Evolutionary conservation across 768 basidiomycete genomes (phyloP).

Genomic region (Lyophyllum atratum): DNA sequence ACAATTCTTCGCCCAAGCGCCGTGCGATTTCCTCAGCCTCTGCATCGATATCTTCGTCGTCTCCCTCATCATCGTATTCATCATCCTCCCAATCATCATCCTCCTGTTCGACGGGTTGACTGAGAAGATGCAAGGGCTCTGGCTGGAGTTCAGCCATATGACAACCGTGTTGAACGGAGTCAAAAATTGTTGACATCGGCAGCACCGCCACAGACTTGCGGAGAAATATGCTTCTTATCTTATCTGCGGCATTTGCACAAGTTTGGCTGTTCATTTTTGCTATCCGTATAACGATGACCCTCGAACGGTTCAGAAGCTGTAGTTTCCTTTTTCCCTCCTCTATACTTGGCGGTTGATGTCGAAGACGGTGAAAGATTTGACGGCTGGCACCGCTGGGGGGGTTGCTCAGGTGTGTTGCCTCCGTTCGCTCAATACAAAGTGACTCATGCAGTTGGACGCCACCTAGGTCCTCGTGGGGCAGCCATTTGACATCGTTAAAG

Average conservation of each 20-base stretch:
- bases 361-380: conserved; percentile 82
- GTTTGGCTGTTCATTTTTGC: conserved; percentile 25
- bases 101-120: conserved; percentile 7
- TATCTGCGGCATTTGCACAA: conserved; percentile 32
- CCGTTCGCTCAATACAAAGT: conserved; percentile 7
- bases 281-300: conserved; percentile 12
- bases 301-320: conserved; percentile 4
- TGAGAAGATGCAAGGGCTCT: conserved; percentile 1
- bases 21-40: conserved; percentile 77
- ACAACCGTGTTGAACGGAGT: neutral
- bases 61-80: conserved; percentile 54
- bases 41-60: conserved; percentile 63
- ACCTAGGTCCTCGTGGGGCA: conserved; percentile 83
- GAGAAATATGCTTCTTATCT: conserved; percentile 27
- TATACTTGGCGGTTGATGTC: conserved; percentile 34
- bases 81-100: conserved; percentile 42
- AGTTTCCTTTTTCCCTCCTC: conserved; percentile 1
- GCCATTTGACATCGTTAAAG: conserved; percentile 97
- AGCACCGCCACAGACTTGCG: conserved; percentile 12
- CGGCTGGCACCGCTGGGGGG: conserved; percentile 90
- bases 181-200: conserved; percentile 1
- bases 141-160: conserved; percentile 11
- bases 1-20: conserved; percentile 72
- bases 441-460: conserved; percentile 16
- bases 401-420: conserved; percentile 70